Evolutionary conservation across 1,284 basidiomycete species (phyloP), one percentile per base, ranked within the genome.

Genomic region (Bondarzewia mesenterica): DNA sequence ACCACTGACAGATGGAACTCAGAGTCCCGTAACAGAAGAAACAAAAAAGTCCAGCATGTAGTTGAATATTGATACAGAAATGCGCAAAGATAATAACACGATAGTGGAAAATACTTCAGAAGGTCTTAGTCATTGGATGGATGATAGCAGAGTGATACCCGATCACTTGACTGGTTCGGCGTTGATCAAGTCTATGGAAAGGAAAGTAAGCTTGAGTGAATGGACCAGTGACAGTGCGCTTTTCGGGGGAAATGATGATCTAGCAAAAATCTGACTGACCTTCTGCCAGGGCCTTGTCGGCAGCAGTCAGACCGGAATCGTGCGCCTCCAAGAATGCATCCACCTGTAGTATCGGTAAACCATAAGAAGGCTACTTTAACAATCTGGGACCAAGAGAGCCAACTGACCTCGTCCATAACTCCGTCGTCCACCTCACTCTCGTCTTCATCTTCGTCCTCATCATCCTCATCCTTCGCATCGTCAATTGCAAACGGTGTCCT

Each of bases 401-500:
- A 29, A 61, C 69, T 49, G 49, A 85, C 88, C 73, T 95, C 92
- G 57, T 93, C 89, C 80, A 95, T 80, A 44, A 94, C 86, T 47
- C 77, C 79, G 59, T 92, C 89, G 59, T 92, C 89, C 52, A 77
- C 77, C 46, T 70, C 75, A 26, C 70, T 77, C 14, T 61, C 70
- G 25, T 75, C 77, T n/a, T 78, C 75, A 7, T 83, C 85, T 7
- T 69, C 73, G 3, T 78, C 77, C 10, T 82, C 81, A 15, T 84
- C 85, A 41, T 89, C 85, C 14, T 85, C 87, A 55, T 92, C 89
- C 49, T 82, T 85, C 4, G 85, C 89, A 63, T 93, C 89, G 61
- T 97, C 93, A 56, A 96, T 95, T 2, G 91, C 91, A 64, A 96
- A 97, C 53, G 87, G 85, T 32, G 89, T 91, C 43, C 93, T 73